phyloP scores from a whole-genome alignment of 1,139 yeast genomes.

The Hansenula anomala region DNA sequence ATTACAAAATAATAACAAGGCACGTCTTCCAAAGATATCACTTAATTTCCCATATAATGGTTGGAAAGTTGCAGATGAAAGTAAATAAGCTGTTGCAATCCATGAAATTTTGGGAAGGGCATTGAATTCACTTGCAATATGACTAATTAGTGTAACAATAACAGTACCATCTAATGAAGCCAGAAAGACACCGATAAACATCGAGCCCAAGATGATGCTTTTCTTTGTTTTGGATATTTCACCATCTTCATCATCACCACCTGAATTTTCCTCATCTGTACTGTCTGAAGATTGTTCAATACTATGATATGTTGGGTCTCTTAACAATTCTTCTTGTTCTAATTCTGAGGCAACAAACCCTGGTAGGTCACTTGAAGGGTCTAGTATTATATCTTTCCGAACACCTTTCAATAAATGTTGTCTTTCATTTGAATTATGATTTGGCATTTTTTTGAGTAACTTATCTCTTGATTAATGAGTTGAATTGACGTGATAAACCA shows the following conservation, averaged over 20 bases:
- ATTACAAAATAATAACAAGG: conserved; percentile 40
- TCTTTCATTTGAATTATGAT: conserved; percentile 3
- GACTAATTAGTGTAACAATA: conserved; percentile 47
- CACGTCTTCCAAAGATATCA: conserved; percentile 76
- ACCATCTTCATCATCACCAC: conserved; percentile 1
- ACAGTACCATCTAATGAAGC: conserved; percentile 55
- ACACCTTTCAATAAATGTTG: conserved; percentile 17
- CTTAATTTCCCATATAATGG: conserved; percentile 78
- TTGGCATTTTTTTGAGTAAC: neutral
- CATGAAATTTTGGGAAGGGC: conserved; percentile 47
- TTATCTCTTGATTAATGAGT: no score
- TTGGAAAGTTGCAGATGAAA: conserved; percentile 55
- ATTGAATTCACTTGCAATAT: conserved; percentile 52
- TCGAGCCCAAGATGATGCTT: conserved; percentile 27
- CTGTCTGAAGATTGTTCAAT: neutral
- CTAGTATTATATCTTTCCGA: conserved; percentile 17
- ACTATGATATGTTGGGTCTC: conserved; percentile 7
- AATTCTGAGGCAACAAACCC: conserved; percentile 27
- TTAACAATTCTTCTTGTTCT: conserved; percentile 21
- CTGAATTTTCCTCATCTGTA: no score
- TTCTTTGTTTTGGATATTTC: conserved; percentile 5
- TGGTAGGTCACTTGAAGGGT: conserved; percentile 24
- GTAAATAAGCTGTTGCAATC: conserved; percentile 53
- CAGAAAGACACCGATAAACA: conserved; percentile 41
- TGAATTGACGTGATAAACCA: no score